Evolutionary conservation across 2,329 filamentous ascomycete species (phyloP), one percentile per base, ranked within the genome.

Genomic region (Ophiosphaerella herpotricha): DNA sequence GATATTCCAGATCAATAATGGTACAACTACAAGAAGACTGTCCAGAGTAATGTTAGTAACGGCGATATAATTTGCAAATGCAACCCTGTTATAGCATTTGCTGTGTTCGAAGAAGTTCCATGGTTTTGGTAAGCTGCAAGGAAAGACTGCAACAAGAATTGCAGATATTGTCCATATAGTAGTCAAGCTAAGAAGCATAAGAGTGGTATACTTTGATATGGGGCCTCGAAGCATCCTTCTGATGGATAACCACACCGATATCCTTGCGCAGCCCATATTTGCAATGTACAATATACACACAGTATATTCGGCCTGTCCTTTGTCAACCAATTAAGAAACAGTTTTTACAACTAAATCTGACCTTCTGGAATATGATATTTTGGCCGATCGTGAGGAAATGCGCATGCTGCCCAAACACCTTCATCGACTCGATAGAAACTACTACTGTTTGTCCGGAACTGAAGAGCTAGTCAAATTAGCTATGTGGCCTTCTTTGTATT

Each of bases 221-320:
- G 26, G 35, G 5, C 63, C 64, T n/a, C 55, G 57, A 29, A 70
- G 57, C 5, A 70, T 48, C 23, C 59, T 55, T 35, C 48, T 57
- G 39, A 70, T 61, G 7, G 67, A 35, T 7, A 67, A 34, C 21
- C 59, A 64, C 5, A 67, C 39, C 8, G 61, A 66, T 32, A 68
- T 61, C 23, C 64, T 58, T 9, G 64, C 51, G 43, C 60, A 67
- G 29, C 67, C 67, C 58, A 70, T 60, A 49, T 67, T 70, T 21
- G 61, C 61, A 32, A 70, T 57, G 48, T 66, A 67, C 13, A 67
- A 50, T 33, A 68, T 67, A 34, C 49, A 62, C 1, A 50, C 50
- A 2, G 41, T 63, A 46, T 67, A 70, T 29, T 65, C 58, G 31
- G 65, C 40, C 66, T 70, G 33, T 5, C 2, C 1, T 11, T 21